Evolutionary conservation across 352 stramenopile genomes (phyloP).

Genomic region (Globisporangium splendens): DNA sequence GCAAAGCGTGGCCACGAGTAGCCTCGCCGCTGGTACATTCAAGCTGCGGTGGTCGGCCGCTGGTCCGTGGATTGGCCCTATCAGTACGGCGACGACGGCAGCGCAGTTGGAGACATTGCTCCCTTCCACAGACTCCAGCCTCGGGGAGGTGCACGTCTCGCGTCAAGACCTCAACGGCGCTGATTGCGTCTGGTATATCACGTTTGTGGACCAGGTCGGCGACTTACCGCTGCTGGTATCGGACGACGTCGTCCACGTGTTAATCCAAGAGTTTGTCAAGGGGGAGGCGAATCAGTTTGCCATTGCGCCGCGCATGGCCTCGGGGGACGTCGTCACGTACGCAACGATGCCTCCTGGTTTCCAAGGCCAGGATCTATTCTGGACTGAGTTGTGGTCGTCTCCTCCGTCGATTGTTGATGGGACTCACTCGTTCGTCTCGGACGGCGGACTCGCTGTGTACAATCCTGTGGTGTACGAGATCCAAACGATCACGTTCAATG

Average conservation of each 20-base stretch:
- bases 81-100: constrained; percentile 39
- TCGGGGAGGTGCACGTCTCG: constrained; percentile 66
- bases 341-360: constrained; percentile 71
- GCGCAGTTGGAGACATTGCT: constrained; percentile 42
- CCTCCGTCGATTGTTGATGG: constrained; percentile 76
- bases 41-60: constrained; percentile 38
- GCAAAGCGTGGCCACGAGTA: constrained; percentile 81
- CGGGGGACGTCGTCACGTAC: constrained; percentile 89
- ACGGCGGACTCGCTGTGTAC: constrained; percentile 90
- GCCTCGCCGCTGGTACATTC: constrained; percentile 37
- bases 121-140: constrained; percentile 17
- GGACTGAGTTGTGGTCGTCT: constrained; percentile 93
- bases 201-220: constrained; percentile 81
- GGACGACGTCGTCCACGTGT: constrained; percentile 38
- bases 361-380: constrained; percentile 92
- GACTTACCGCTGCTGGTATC: constrained; percentile 70
- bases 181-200: constrained; percentile 78
- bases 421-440: constrained; percentile 88
- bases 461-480: constrained; percentile 89
- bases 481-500: constrained; percentile 81
- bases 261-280: constrained; percentile 89
- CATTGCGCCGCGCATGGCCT: constrained; percentile 93
- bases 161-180: constrained; percentile 39
- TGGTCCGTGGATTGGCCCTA: constrained; percentile 29
- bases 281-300: constrained; percentile 94